Base-by-base conservation (phyloP, 2,329 filamentous ascomycete species). In the Botrytis hyacinthi region DNA sequence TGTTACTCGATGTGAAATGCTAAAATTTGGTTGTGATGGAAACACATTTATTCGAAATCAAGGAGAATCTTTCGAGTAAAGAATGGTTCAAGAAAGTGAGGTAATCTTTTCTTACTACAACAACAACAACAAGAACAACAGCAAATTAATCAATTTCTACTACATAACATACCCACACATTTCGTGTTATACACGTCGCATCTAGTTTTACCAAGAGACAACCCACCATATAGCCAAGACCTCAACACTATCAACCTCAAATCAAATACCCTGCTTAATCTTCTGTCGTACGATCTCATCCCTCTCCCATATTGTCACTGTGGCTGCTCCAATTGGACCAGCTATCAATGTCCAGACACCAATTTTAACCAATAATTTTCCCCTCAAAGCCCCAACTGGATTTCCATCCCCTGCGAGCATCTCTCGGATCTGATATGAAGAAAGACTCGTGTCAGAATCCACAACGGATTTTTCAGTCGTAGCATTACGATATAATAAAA, bases 241-340 rank as follows among this genome's bases (percentile, higher is more conserved):
- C 51, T 57, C 66, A 57, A 69, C 51, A 69, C n/a, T 22, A 69
- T 69, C 66, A 26, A 69, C 54, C 60, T 40, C 65, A 42, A 57
- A 61, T 77, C 66, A 77, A 22, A 76, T 71, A 10, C 78, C 77
- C 70, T 78, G 75, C 73, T 79, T 79, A 46, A 77, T 76, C 73
- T 79, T 79, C 60, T 77, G 75, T 67, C 72, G 76, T 14, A 78
- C 75, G 67, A 79, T 85, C 44, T 65, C 83, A 79, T 88, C 86
- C 71, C 86, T 82, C 76, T 84, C 83, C 86, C 86, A 87, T 26
- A 87, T 79, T 71, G 86, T 78, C 61, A 83, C 80, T 10, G 85
- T 82, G 12, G 83, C 82, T 32, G 83, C 82, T 7, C 83, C 85
- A 37, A 82, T 80, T 1, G 86, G 85, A 0, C 86, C 86, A 18